Percentiles rank a stretch among this genome's conserved stretches.
These are phyloP conservation scores for Nakataea oryzae DNA, from an alignment of 2,329 filamentous ascomycete species.

Conservation along the genomic window DNA sequence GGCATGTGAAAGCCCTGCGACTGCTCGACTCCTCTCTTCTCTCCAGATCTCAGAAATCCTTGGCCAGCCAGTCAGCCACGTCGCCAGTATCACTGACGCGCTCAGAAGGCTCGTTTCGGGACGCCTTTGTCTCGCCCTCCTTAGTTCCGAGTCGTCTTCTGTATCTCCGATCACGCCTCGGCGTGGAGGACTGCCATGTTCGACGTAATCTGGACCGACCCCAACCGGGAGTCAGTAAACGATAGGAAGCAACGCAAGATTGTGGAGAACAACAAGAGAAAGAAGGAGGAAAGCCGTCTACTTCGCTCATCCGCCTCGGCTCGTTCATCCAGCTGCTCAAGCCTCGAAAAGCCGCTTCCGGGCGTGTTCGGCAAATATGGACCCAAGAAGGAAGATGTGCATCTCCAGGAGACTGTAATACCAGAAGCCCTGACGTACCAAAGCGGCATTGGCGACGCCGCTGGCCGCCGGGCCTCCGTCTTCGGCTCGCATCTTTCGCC, in stretches of 20 bases:
- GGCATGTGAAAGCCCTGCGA: not conserved
- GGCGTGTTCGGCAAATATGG: not conserved
- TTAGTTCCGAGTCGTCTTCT: not conserved
- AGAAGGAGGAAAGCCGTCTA: slow-evolving; percentile 16
- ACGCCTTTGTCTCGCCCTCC: not conserved
- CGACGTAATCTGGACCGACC: slow-evolving; percentile 49
- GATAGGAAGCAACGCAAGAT: slow-evolving; percentile 41
- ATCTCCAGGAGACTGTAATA: not conserved
- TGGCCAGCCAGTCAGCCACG: not conserved
- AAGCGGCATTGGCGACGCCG: not conserved
- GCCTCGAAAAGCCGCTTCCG: not conserved
- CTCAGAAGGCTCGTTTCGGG: too few species aligned
- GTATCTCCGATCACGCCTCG: not conserved
- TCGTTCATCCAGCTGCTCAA: not conserved
- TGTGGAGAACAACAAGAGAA: slow-evolving; percentile 15
- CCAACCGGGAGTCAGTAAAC: slow-evolving; percentile 39
- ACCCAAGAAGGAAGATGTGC: not conserved
- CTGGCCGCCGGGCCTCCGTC: not conserved
- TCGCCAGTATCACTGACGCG: not conserved
- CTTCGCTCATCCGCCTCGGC: not conserved
- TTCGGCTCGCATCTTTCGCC: not conserved
- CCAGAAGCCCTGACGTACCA: not conserved
- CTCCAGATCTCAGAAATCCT: not conserved
- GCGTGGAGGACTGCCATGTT: slow-evolving; percentile 31
- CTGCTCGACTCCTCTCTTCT: not conserved